Evolutionary conservation across 2,329 filamentous ascomycete genomes (phyloP).

Genomic region (Botrytis deweyae): DNA sequence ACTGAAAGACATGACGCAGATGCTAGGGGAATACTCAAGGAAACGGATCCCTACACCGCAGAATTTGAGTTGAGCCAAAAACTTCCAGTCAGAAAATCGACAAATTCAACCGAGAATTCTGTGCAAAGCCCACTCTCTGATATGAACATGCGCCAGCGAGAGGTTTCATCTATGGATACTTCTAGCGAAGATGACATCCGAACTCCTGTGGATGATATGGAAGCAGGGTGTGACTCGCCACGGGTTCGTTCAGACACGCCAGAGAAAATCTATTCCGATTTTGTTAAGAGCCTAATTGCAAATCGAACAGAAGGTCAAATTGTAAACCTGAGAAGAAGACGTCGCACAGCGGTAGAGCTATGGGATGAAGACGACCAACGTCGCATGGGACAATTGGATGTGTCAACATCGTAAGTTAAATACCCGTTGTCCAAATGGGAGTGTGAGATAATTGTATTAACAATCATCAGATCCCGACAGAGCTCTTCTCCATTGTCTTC

Average conservation of each 20-base stretch:
- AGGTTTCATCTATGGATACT: background rate
- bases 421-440: background rate
- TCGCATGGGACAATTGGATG: background rate
- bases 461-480: background rate
- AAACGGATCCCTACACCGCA: conserved; percentile 15
- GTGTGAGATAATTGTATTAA: background rate
- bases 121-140: background rate
- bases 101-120: too few relatives aligned
- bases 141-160: background rate
- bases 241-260: conserved; percentile 12
- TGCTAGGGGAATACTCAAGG: background rate
- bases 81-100: background rate
- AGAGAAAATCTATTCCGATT: conserved; percentile 26
- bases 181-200: conserved; percentile 12
- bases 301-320: conserved; percentile 26
- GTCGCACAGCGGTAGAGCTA: conserved; percentile 29
- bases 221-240: conserved; percentile 9
- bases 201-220: conserved; percentile 16
- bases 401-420: conserved; percentile 10
- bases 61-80: background rate
- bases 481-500: background rate
- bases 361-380: conserved; percentile 28
- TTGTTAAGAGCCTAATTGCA: conserved; percentile 27
- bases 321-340: conserved; percentile 27
- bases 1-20: background rate